Base-by-base conservation (phyloP, 495 filamentous ascomycete genomes). In the Aspergillus ellipticus region DNA sequence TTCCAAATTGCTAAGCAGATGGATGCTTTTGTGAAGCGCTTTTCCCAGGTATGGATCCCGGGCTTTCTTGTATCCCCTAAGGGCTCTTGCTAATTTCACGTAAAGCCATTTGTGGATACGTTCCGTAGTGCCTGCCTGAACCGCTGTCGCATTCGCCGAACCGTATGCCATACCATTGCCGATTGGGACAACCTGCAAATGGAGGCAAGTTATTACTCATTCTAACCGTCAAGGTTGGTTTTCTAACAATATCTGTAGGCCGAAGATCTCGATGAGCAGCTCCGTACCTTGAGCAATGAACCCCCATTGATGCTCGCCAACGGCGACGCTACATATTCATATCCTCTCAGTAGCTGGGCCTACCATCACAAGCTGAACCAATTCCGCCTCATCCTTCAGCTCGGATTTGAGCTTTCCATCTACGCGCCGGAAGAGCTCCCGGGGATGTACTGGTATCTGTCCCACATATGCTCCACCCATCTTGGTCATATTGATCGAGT, bases 341-440 rank as follows among this genome's bases (percentile, higher is more conserved):
- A 85, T 62, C 90, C 92, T 0, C 78, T 98, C 2, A 89, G 88
- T 5, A 89, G 86, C 6, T 98, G 94, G 94, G 82, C 85, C 0
- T 94, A 93, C 65, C 82, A 90, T 51, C 88, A 96, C 63, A 97
- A 96, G 66, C 78, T 97, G 2, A 82, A 79, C 8, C 84, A 94
- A 61, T 89, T 97, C 82, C 87, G 92, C 56, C 88, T 86, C 77
- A 86, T 94, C 43, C 78, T 96, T 11, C 90, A 96, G 67, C 85
- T 96, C 51, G 94, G 94, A n/a, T 97, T 99, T 66, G 94, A 97
- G 68, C 84, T 96, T 16, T 85, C 91, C 8, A 83, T 96, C 22
- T 97, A 97, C 65, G 84, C 89, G 20, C 80, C 86, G 2, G 89
- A 96, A 66, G 94, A 99, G 71, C 77, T 94, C 6, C 82, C 86